Percentiles rank a stretch among this genome's conserved stretches.
Evolutionary conservation across 1,139 yeast genomes (phyloP).

Genomic region (Yamadazyma membranifaciens): DNA sequence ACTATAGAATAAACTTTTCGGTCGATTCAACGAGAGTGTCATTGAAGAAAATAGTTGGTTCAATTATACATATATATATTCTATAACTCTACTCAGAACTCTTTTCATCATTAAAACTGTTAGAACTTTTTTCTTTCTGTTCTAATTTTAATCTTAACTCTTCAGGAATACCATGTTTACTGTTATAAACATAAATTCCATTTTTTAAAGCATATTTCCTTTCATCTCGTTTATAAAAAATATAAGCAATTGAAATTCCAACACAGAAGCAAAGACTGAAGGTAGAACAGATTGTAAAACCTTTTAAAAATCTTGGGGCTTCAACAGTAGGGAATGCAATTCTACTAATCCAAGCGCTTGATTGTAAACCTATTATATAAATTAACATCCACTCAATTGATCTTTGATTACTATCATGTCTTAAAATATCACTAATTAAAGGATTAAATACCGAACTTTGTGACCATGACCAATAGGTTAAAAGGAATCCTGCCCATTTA

Average conservation of each 20-base stretch:
- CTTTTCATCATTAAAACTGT: no score
- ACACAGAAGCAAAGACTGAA: conserved; percentile 17
- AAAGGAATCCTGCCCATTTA: conserved; percentile 35
- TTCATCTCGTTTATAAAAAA: conserved; percentile 54
- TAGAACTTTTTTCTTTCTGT: no score
- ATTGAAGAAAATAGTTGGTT: no score
- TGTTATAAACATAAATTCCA: conserved; percentile 30
- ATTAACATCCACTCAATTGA: conserved; percentile 26
- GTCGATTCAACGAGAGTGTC: no score
- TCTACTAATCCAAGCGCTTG: conserved; percentile 24
- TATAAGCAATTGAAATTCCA: conserved; percentile 30
- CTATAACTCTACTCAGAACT: no score
- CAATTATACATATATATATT: no score
- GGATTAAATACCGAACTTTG: conserved; percentile 26
- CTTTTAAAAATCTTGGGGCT: conserved; percentile 50
- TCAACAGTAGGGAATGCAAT: conserved; percentile 44
- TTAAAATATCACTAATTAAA: conserved; percentile 20
- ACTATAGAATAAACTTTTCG: no score
- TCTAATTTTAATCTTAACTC: conserved; percentile 13
- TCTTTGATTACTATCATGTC: conserved; percentile 23
- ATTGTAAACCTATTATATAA: conserved; percentile 26
- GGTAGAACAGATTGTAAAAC: conserved; percentile 34
- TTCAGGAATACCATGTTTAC: conserved; percentile 9
- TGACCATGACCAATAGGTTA: conserved; percentile 20
- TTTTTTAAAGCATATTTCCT: conserved; percentile 41